Conservation (phyloP, 768 basidiomycete species). For the Suillus subluteus region DNA sequence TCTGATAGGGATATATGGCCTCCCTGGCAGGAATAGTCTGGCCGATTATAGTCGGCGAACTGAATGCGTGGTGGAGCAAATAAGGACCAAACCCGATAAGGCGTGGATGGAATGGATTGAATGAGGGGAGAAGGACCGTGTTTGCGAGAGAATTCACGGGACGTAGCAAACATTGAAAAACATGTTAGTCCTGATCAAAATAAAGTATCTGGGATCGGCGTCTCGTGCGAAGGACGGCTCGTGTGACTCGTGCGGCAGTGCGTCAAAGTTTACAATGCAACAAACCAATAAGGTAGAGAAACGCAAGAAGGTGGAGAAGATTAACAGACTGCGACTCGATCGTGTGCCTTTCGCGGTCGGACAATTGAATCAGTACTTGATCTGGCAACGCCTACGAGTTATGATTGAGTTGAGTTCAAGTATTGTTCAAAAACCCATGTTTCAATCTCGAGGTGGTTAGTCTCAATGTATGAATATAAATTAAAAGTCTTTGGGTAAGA, state of each 20-base stretch:
- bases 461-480: too few species aligned
- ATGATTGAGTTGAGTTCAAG: too few species aligned
- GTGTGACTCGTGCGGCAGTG: constrained; percentile 3
- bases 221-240: constrained; percentile 25
- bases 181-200: background rate
- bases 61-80: constrained; percentile 30
- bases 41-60: constrained; percentile 6
- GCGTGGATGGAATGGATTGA: constrained; percentile 15
- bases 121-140: constrained; percentile 15
- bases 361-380: too few species aligned
- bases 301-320: constrained; percentile 15
- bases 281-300: too few species aligned
- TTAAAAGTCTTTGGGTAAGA: too few species aligned
- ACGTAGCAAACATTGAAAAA: background rate
- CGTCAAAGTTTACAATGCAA: too few species aligned
- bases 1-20: constrained; percentile 9
- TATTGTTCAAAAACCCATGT: too few species aligned
- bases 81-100: constrained; percentile 33
- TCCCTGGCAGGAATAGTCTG: constrained; percentile 22
- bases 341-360: background rate
- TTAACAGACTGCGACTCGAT: constrained; percentile 23
- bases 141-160: background rate
- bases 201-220: background rate
- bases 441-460: too few species aligned
- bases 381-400: too few species aligned